Percentiles rank a stretch among this genome's conserved stretches.
Evolutionary conservation across 352 stramenopile genomes (phyloP).

Genomic region (Phytophthora pseudosyringae): DNA sequence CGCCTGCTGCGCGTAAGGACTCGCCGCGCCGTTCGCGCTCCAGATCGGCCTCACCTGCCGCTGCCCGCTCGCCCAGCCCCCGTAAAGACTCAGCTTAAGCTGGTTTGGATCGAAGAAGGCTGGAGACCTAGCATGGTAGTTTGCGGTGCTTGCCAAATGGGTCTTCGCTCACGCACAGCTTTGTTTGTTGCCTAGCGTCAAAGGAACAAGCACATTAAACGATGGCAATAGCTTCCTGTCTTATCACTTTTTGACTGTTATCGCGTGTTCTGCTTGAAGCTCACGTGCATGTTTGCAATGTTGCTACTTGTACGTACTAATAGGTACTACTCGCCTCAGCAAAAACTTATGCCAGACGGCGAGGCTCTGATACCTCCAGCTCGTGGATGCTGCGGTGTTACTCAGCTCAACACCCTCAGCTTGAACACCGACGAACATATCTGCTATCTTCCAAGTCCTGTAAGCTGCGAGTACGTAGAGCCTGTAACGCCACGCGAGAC

Average conservation of each 20-base stretch:
- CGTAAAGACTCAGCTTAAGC: conserved; percentile 81
- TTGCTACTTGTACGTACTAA: no score
- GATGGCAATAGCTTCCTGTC: conserved; percentile 35
- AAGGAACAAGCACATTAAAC: conserved; percentile 33
- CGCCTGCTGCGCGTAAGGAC: conserved; percentile 63
- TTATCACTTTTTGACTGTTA: conserved; percentile 9
- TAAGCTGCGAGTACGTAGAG: not conserved
- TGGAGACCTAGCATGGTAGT: conserved; percentile 9
- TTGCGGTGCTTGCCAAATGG: conserved; percentile 5
- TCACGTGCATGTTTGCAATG: no score
- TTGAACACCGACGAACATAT: not conserved
- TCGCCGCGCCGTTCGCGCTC: conserved; percentile 73
- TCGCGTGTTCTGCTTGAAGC: not conserved
- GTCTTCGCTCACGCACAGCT: conserved; percentile 13
- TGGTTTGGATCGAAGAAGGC: conserved; percentile 23
- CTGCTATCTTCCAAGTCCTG: not conserved
- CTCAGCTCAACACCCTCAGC: no score
- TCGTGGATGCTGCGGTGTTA: no score
- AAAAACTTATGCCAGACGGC: no score
- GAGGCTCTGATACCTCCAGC: no score
- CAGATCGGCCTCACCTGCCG: conserved; percentile 62
- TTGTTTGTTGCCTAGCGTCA: conserved; percentile 35
- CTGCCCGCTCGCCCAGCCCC: conserved; percentile 56
- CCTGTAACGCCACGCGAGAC: not conserved
- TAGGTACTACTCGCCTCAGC: no score